A percentile compares a stretch with the other conserved stretches of the same genome.
Evolutionary conservation across 306 rosid species (phyloP).

Genomic region (Quercus rubra): DNA sequence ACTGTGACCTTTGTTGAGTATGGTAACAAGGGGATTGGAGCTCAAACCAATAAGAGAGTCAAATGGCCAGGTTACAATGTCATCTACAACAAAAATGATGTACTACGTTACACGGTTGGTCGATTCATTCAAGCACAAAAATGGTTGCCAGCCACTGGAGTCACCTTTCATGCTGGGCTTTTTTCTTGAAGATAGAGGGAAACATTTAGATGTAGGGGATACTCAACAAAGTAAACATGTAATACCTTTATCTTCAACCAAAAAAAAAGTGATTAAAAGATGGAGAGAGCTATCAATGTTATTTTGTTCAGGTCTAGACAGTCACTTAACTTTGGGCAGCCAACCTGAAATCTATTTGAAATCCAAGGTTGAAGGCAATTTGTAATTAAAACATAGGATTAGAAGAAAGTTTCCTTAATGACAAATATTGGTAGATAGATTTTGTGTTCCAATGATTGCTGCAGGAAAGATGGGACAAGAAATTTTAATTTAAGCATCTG

Average conservation of each 20-base stretch:
- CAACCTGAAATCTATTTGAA: no score
- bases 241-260: background rate
- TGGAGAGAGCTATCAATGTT: background rate
- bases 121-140: constrained; percentile 23
- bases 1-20: constrained; percentile 12
- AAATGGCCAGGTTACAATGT: background rate
- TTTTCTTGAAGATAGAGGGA: background rate
- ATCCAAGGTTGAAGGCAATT: no score
- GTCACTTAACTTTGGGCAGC: no score
- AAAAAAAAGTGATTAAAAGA: background rate
- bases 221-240: background rate
- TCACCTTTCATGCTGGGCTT: constrained; percentile 10
- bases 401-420: no score
- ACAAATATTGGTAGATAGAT: no score
- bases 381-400: no score
- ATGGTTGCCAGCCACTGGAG: constrained; percentile 13
- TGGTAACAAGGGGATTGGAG: constrained; percentile 30
- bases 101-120: constrained; percentile 5
- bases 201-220: background rate
- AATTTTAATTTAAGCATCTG: no score
- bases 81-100: no score
- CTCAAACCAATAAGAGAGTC: constrained; percentile 9
- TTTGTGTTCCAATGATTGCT: no score
- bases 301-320: background rate
- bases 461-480: no score